These are phyloP conservation scores for Penicillium cataractarum DNA, from an alignment of 495 filamentous ascomycete genomes.

Conservation along the genomic window DNA sequence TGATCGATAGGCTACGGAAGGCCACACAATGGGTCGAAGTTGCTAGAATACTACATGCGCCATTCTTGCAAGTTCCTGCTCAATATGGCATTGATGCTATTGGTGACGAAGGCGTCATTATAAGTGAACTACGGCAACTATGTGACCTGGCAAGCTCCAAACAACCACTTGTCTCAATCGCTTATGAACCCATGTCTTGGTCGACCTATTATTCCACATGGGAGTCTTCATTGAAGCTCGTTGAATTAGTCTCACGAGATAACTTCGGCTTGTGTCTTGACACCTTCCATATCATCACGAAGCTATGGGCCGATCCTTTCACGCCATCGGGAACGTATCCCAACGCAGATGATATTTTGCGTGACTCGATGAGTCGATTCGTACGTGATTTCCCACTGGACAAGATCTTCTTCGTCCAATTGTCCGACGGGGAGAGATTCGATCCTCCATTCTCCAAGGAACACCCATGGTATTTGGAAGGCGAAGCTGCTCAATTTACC, in stretches of 20 bases:
- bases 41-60: constrained; percentile 58
- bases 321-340: constrained; percentile 50
- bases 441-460: constrained; percentile 57
- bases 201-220: constrained; percentile 64
- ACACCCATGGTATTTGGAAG: constrained; percentile 64
- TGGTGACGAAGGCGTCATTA: constrained; percentile 57
- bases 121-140: constrained; percentile 62
- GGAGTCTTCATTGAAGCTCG: constrained; percentile 64
- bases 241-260: constrained; percentile 57
- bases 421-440: constrained; percentile 71
- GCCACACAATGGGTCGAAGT: constrained; percentile 69
- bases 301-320: constrained; percentile 66
- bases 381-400: constrained; percentile 54
- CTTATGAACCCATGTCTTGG: constrained; percentile 71
- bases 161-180: constrained; percentile 55
- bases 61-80: constrained; percentile 69
- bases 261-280: constrained; percentile 74
- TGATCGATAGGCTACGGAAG: constrained; percentile 60
- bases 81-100: constrained; percentile 59
- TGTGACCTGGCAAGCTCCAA: constrained; percentile 58
- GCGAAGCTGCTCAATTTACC: constrained; percentile 69
- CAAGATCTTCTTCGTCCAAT: constrained; percentile 75
- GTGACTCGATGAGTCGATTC: constrained; percentile 57
- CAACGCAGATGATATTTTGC: constrained; percentile 56
- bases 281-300: constrained; percentile 67